These are phyloP conservation scores for Neurospora sp. DNA, from an alignment of 495 filamentous ascomycete genomes.

Conservation along the genomic window DNA sequence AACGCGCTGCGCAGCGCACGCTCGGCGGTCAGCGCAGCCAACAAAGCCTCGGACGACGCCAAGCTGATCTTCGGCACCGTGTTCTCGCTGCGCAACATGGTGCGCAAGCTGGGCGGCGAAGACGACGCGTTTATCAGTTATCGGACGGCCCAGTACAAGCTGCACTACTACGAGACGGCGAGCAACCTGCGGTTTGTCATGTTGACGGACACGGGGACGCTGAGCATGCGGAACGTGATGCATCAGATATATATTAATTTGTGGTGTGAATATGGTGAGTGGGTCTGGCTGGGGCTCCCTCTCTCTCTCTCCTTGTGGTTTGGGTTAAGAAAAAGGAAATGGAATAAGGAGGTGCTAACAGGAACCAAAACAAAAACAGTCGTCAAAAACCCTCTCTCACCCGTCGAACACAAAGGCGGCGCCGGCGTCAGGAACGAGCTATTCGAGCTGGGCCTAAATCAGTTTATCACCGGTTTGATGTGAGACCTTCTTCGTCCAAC, in stretches of 20 bases:
- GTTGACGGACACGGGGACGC: slow-evolving; percentile 82
- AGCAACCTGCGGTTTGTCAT: slow-evolving; percentile 94
- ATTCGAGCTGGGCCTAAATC: slow-evolving; percentile 84
- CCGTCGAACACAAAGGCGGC: slow-evolving; percentile 79
- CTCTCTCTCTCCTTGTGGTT: too few relatives aligned
- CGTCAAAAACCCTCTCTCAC: slow-evolving; percentile 88
- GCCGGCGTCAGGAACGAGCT: slow-evolving; percentile 87
- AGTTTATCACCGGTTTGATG: slow-evolving; percentile 55
- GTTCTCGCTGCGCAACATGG: slow-evolving; percentile 94
- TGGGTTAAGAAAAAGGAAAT: too few relatives aligned
- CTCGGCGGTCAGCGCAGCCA: slow-evolving; percentile 18
- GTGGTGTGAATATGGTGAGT: slow-evolving; percentile 85
- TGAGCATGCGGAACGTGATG: slow-evolving; percentile 82
- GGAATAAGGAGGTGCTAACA: background rate
- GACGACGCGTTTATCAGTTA: slow-evolving; percentile 90
- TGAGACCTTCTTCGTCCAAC: slow-evolving; percentile 14
- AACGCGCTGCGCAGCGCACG: slow-evolving; percentile 13
- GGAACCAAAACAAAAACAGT: slow-evolving; percentile 36
- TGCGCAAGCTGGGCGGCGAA: slow-evolving; percentile 80
- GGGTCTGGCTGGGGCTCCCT: too few relatives aligned
- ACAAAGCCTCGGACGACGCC: slow-evolving; percentile 73
- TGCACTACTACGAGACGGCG: slow-evolving; percentile 97
- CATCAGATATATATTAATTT: slow-evolving; percentile 98
- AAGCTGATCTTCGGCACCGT: slow-evolving; percentile 96
- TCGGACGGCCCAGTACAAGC: slow-evolving; percentile 87